Evolutionary conservation across 176 grass and related monocot species (phyloP).

Genomic region (Dendrocalamus sinicus): DNA sequence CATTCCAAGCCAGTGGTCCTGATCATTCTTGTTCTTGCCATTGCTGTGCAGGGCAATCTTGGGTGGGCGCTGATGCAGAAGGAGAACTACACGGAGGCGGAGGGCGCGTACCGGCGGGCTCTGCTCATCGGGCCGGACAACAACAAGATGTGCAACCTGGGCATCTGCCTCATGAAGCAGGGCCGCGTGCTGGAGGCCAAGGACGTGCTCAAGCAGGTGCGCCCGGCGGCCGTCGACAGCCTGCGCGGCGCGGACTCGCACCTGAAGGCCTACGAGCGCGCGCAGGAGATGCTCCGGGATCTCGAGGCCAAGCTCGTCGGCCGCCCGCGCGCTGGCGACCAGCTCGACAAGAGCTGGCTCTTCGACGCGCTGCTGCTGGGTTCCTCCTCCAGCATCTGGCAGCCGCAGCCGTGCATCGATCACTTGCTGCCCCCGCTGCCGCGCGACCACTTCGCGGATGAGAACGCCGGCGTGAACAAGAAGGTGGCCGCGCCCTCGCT

Average conservation of each 20-base stretch:
- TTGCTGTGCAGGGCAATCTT: conserved; percentile 71
- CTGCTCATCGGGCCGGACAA: conserved; percentile 81
- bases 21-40: conserved; percentile 3
- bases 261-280: conserved; percentile 87
- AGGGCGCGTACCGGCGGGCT: conserved; percentile 76
- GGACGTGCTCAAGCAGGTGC: conserved; percentile 91
- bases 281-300: conserved; percentile 93
- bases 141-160: conserved; percentile 99
- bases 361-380: conserved; percentile 75
- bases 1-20: neutral
- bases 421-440: conserved; percentile 50
- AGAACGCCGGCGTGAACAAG: conserved; percentile 51
- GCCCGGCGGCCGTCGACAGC: conserved; percentile 62
- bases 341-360: conserved; percentile 66
- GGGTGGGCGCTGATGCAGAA: conserved; percentile 99
- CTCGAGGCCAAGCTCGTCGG: conserved; percentile 77
- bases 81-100: conserved; percentile 91
- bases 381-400: conserved; percentile 84
- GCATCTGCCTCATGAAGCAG: conserved; percentile 95
- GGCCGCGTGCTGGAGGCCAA: conserved; percentile 85
- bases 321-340: conserved; percentile 26
- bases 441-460: conserved; percentile 61
- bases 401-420: conserved; percentile 86
- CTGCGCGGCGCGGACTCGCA: conserved; percentile 91
- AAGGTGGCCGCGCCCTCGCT: neutral